Conservation (phyloP, 257 asterid genomes). For the Capsicum chinense region DNA sequence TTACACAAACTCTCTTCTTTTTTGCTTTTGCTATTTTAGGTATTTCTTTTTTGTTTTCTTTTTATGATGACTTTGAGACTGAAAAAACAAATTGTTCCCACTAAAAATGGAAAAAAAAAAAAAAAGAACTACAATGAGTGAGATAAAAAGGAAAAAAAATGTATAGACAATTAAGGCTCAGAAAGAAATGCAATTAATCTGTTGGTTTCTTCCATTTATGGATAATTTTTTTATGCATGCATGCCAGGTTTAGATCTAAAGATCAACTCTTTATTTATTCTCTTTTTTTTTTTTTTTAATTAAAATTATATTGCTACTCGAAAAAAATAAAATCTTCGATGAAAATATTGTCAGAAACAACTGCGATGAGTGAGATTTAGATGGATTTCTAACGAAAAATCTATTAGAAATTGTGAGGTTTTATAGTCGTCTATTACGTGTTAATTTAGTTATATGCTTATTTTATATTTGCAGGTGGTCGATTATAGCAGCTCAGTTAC, state of each 20-base stretch:
- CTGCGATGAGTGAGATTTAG: too few relatives aligned
- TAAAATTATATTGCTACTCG: too few relatives aligned
- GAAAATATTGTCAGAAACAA: too few relatives aligned
- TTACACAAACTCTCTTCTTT: too few relatives aligned
- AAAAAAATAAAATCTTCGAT: too few relatives aligned
- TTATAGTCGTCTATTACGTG: neutral
- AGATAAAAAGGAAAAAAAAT: neutral
- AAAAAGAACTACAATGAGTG: neutral
- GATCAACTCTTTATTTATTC: neutral
- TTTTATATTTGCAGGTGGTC: constrained; percentile 63
- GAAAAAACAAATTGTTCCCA: neutral
- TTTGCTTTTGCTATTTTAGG: neutral
- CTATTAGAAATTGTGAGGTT: neutral
- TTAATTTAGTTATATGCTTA: neutral
- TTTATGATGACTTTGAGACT: constrained; percentile 30
- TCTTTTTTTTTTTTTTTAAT: too few relatives aligned
- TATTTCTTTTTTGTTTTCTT: neutral
- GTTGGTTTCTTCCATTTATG: constrained; percentile 37
- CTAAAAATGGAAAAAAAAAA: constrained; percentile 34
- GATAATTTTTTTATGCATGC: constrained; percentile 50
- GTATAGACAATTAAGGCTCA: neutral
- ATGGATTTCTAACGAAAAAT: too few relatives aligned
- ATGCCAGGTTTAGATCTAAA: constrained; percentile 37
- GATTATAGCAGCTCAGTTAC: constrained; percentile 74
- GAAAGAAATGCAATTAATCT: constrained; percentile 23